These are phyloP conservation scores for Hypoxylon sp. DNA, from an alignment of 2,329 filamentous ascomycete genomes.

Conservation along the genomic window DNA sequence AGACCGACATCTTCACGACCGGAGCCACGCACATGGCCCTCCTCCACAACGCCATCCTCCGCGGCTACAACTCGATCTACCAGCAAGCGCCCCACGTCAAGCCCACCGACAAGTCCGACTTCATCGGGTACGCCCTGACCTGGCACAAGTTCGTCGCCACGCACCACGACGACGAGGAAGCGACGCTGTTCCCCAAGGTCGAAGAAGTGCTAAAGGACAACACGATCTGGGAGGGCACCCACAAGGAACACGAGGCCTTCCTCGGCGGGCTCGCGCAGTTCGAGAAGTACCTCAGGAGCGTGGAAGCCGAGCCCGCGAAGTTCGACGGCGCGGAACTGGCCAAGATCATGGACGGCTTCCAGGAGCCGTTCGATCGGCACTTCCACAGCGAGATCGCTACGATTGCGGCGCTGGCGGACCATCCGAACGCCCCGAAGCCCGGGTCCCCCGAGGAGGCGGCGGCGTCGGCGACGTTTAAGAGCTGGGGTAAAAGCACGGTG, in stretches of 20 bases:
- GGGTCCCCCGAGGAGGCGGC: conserved; percentile 61
- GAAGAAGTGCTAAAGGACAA: conserved; percentile 66
- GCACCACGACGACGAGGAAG: conserved; percentile 74
- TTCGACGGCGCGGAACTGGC: conserved; percentile 63
- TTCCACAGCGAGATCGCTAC: conserved; percentile 70
- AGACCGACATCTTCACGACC: conserved; percentile 71
- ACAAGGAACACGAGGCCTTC: conserved; percentile 70
- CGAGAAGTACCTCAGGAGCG: conserved; percentile 65
- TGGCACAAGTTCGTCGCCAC: conserved; percentile 72
- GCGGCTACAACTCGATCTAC: conserved; percentile 75
- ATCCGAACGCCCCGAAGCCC: conserved; percentile 65
- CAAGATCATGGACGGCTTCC: conserved; percentile 66
- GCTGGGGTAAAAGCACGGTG: conserved; percentile 75
- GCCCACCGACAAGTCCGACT: conserved; percentile 67
- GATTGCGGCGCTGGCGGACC: conserved; percentile 64
- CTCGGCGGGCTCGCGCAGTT: conserved; percentile 66
- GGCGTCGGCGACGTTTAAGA: conserved; percentile 68
- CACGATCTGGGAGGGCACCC: conserved; percentile 65
- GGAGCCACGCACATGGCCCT: conserved; percentile 74
- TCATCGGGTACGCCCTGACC: conserved; percentile 70
- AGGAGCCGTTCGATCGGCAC: conserved; percentile 66
- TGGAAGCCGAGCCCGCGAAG: conserved; percentile 57
- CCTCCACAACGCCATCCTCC: conserved; percentile 74
- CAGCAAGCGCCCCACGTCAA: conserved; percentile 69
- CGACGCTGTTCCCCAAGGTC: conserved; percentile 68